Conservation (phyloP, 345 rosid genomes). For the Euphorbia lathyris region DNA sequence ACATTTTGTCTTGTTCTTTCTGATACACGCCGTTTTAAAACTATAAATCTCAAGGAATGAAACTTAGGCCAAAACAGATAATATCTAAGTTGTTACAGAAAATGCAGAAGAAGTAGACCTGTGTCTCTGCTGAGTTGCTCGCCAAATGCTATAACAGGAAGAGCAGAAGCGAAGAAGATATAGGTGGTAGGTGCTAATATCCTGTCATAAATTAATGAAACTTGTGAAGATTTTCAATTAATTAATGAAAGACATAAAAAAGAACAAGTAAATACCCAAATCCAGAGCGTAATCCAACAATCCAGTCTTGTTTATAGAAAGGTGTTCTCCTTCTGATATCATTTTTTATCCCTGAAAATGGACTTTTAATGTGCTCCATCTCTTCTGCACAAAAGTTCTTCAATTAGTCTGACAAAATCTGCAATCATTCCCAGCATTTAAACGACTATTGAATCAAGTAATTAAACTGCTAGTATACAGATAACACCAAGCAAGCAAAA, state of each 20-base stretch:
- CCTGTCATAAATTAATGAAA: conserved; percentile 26
- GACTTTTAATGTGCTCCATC: conserved; percentile 42
- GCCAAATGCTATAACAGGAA: conserved; percentile 84
- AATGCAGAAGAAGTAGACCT: conserved; percentile 27
- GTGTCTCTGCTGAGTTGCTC: conserved; percentile 83
- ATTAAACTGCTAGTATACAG: no score
- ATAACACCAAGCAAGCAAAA: no score
- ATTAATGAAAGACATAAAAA: background rate
- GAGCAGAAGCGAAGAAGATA: conserved; percentile 78
- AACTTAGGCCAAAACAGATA: background rate
- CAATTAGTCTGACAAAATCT: conserved; percentile 6
- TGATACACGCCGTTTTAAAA: no score
- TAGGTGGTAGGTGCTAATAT: conserved; percentile 82
- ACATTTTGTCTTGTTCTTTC: no score
- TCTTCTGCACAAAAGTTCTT: conserved; percentile 16
- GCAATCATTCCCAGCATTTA: no score
- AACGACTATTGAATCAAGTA: no score
- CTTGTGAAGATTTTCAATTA: background rate
- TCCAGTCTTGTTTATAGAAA: conserved; percentile 74
- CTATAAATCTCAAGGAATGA: no score
- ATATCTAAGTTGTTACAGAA: no score
- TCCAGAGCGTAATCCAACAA: conserved; percentile 49
- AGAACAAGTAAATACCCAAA: conserved; percentile 32
- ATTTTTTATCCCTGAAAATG: conserved; percentile 44
- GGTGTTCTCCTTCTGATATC: conserved; percentile 57